phyloP scores from a whole-genome alignment of 2,329 filamentous ascomycete species.

The Aspergillus costaricaensis region DNA sequence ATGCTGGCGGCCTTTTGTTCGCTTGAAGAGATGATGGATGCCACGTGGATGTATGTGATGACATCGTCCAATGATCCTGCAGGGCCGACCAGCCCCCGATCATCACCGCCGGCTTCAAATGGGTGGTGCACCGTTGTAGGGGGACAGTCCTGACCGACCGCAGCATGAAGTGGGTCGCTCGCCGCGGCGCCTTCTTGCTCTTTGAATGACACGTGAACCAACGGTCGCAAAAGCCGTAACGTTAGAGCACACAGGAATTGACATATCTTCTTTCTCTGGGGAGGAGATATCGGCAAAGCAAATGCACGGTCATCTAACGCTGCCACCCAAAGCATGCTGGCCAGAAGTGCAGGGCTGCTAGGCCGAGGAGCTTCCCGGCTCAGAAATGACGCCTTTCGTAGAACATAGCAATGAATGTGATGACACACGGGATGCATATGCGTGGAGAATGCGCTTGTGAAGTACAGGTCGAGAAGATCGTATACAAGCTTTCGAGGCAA shows the following conservation, averaged over 20 bases:
- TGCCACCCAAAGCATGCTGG: constrained; percentile 95
- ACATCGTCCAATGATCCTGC: constrained; percentile 84
- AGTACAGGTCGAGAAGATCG: constrained; percentile 87
- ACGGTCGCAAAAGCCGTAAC: constrained; percentile 77
- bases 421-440: constrained; percentile 89
- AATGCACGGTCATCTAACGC: constrained; percentile 90
- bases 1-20: constrained; percentile 94
- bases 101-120: constrained; percentile 59
- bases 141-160: constrained; percentile 74
- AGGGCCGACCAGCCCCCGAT: constrained; percentile 46
- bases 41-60: constrained; percentile 87
- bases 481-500: constrained; percentile 79
- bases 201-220: constrained; percentile 71
- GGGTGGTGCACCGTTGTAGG: constrained; percentile 64
- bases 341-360: constrained; percentile 82
- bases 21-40: constrained; percentile 87
- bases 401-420: constrained; percentile 85
- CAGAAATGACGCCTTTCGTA: constrained; percentile 83
- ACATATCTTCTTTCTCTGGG: constrained; percentile 79
- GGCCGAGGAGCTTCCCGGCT: constrained; percentile 75
- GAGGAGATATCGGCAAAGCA: constrained; percentile 79
- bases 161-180: constrained; percentile 50
- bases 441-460: constrained; percentile 82
- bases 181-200: constrained; percentile 49
- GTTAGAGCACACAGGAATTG: constrained; percentile 86